Conservation (phyloP, 2,329 filamentous ascomycete species). For the Fusarium neocosmosporiellum region DNA sequence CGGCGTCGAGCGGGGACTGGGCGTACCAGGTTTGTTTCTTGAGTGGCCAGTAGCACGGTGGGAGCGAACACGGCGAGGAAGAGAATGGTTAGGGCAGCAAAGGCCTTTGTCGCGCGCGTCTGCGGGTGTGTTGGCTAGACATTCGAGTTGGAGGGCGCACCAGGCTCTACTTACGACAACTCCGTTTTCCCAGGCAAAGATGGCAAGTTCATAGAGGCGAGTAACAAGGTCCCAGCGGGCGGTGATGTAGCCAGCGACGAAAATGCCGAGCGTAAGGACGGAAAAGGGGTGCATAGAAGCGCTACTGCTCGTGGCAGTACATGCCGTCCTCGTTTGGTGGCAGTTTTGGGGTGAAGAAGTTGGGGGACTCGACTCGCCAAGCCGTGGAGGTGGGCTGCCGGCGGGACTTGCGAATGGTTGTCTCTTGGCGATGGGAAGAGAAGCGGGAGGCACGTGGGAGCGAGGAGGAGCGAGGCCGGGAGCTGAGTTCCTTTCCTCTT, state of each 20-base stretch:
- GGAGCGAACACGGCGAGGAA: constrained; percentile 89
- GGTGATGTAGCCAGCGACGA: constrained; percentile 99
- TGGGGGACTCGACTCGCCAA: constrained; percentile 33
- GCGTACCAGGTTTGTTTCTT: constrained; percentile 82
- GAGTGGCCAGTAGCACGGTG: constrained; percentile 82
- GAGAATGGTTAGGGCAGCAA: constrained; percentile 82
- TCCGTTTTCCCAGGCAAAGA: constrained; percentile 98
- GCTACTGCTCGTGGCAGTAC: constrained; percentile 55
- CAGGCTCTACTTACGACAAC: constrained; percentile 77
- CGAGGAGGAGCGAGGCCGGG: neutral
- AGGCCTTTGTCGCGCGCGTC: constrained; percentile 88
- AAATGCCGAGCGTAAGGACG: constrained; percentile 94
- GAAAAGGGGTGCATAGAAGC: constrained; percentile 97
- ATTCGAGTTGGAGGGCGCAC: neutral
- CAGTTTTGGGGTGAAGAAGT: constrained; percentile 18
- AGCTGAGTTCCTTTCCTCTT: neutral
- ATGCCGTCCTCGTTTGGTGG: constrained; percentile 50
- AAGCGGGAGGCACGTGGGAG: neutral
- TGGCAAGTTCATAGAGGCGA: constrained; percentile 93
- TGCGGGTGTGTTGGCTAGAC: constrained; percentile 50
- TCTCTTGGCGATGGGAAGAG: neutral
- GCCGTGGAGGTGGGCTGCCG: constrained; percentile 35
- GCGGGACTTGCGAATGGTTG: constrained; percentile 18
- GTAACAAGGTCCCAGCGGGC: constrained; percentile 99
- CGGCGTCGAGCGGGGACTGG: constrained; percentile 24